phyloP scores from a whole-genome alignment of 1,284 basidiomycete genomes.

The Ceratobasidium sp. region DNA sequence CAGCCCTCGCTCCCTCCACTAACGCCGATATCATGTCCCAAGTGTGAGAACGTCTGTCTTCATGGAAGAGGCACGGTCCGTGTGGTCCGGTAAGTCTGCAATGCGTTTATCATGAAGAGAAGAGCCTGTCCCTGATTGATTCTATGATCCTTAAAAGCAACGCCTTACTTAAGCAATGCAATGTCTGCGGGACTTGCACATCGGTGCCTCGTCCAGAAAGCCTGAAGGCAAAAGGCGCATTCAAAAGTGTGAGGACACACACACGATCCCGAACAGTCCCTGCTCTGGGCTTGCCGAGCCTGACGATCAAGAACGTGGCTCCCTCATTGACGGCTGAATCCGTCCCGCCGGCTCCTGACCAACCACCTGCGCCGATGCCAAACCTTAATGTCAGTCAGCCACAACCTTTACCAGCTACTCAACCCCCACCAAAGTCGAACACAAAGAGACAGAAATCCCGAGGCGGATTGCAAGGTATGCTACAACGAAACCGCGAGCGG shows the following conservation, averaged over 20 bases:
- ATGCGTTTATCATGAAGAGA: conserved; percentile 17
- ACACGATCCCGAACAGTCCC: too few relatives aligned
- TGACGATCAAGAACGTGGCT: neutral
- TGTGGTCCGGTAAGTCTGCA: conserved; percentile 26
- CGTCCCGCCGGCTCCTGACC: neutral
- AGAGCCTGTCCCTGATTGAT: conserved; percentile 10
- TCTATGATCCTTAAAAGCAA: neutral
- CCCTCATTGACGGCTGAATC: neutral
- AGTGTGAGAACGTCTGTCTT: conserved; percentile 13
- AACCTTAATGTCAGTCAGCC: neutral
- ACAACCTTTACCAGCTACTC: neutral
- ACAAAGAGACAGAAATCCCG: conserved; percentile 9
- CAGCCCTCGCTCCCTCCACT: conserved; percentile 21
- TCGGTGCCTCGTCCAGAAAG: neutral
- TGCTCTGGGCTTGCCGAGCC: too few relatives aligned
- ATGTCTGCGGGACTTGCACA: conserved; percentile 7
- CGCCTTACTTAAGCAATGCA: conserved; percentile 6
- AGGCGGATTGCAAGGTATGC: conserved; percentile 26
- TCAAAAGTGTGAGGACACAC: conserved; percentile 19
- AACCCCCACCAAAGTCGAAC: neutral
- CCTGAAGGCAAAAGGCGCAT: neutral
- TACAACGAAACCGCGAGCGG: conserved; percentile 31
- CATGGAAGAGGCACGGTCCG: conserved; percentile 30
- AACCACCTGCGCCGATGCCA: neutral
- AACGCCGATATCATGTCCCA: conserved; percentile 35